Conservation (phyloP, 2,329 filamentous ascomycete genomes). For the Corniculantispora saksenae region DNA sequence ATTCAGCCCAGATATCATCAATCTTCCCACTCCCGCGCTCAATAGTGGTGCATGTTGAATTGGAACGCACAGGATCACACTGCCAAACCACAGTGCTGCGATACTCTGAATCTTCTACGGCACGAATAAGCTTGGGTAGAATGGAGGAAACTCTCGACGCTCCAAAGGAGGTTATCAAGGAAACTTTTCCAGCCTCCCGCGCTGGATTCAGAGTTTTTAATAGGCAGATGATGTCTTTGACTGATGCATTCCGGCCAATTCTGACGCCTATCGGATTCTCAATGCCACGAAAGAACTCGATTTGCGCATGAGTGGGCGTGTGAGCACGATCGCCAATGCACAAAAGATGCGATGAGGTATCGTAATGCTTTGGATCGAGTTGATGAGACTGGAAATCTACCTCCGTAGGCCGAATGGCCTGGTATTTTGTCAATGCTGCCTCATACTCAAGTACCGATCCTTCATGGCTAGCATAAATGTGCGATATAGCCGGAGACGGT, state of each 20-base stretch:
- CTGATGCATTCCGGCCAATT: slow-evolving; percentile 82
- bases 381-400: too few species aligned
- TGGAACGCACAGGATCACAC: slow-evolving; percentile 98
- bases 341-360: slow-evolving; percentile 94
- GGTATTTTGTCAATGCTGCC: too few species aligned
- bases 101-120: slow-evolving; percentile 78
- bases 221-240: slow-evolving; percentile 73
- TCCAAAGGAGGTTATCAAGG: slow-evolving; percentile 93
- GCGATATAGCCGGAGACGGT: slow-evolving; percentile 83
- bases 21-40: too few species aligned
- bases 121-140: slow-evolving; percentile 82
- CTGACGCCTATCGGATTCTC: slow-evolving; percentile 97
- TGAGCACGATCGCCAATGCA: slow-evolving; percentile 98
- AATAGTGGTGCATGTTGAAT: slow-evolving; percentile 92
- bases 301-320: slow-evolving; percentile 88
- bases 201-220: slow-evolving; percentile 83
- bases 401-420: too few species aligned
- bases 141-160: slow-evolving; percentile 72
- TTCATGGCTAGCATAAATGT: slow-evolving; percentile 94
- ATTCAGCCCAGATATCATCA: slow-evolving; percentile 83
- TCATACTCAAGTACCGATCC: slow-evolving; percentile 94
- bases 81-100: slow-evolving; percentile 80
- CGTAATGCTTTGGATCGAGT: too few species aligned
- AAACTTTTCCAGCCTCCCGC: slow-evolving; percentile 87
- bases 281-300: slow-evolving; percentile 96